Conservation (phyloP, 2,329 filamentous ascomycete genomes). For the Microsporum ferrugineum region DNA sequence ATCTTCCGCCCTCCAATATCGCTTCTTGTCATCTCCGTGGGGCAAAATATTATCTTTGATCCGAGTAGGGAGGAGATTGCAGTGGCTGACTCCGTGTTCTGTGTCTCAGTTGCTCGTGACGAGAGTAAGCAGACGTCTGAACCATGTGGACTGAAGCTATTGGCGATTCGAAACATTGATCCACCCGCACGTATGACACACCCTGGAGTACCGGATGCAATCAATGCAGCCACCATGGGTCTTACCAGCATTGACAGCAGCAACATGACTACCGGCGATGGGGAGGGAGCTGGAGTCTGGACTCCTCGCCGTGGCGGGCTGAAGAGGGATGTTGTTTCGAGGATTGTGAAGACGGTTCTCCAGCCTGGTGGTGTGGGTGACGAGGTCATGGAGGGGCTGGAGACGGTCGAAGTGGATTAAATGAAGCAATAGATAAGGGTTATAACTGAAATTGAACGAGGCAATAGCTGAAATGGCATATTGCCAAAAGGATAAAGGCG, state of each 20-base stretch:
- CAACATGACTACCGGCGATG: conserved; percentile 31
- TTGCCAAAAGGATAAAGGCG: neutral
- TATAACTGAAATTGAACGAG: neutral
- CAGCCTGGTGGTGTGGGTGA: conserved; percentile 69
- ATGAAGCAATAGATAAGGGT: neutral
- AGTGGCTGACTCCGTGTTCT: conserved; percentile 79
- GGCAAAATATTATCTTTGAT: conserved; percentile 86
- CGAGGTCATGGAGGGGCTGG: conserved; percentile 72
- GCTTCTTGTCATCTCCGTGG: conserved; percentile 76
- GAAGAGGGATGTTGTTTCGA: conserved; percentile 58
- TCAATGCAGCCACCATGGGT: conserved; percentile 45
- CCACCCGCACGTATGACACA: conserved; percentile 62
- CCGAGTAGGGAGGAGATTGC: conserved; percentile 83
- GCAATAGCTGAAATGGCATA: neutral
- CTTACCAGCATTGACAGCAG: conserved; percentile 24
- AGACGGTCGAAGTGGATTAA: conserved; percentile 53
- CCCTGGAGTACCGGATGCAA: conserved; percentile 55
- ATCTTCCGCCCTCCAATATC: conserved; percentile 66
- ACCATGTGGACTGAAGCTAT: conserved; percentile 40
- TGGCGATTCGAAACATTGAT: conserved; percentile 62
- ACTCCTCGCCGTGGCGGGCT: conserved; percentile 73
- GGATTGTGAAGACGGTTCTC: conserved; percentile 65
- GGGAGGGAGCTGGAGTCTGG: conserved; percentile 64
- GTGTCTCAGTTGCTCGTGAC: conserved; percentile 57
- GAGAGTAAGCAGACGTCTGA: conserved; percentile 32